A percentile compares a stretch with the other conserved stretches of the same genome.
Evolutionary conservation across 441 rosid species (phyloP).

Genomic region (Populus hybrid): DNA sequence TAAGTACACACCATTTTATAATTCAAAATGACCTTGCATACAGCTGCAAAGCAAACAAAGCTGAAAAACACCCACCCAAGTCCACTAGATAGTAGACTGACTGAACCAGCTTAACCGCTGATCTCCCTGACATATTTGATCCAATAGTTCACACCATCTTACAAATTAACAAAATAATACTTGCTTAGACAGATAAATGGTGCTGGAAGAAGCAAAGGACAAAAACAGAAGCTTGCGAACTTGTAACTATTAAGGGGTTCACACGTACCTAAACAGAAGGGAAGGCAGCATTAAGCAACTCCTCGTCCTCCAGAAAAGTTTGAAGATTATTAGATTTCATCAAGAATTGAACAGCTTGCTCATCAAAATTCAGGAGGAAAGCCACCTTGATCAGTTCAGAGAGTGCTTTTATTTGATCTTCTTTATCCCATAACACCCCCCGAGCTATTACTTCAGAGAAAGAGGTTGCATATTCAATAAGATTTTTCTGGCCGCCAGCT

Average conservation of each 20-base stretch:
- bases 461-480: conserved; percentile 46
- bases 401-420: conserved; percentile 42
- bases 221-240: background rate
- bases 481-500: conserved; percentile 31
- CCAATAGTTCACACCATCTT: background rate
- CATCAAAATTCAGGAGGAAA: conserved; percentile 52
- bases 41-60: background rate
- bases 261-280: conserved; percentile 23
- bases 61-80: no score
- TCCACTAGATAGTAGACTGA: background rate
- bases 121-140: background rate
- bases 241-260: background rate
- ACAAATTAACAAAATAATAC: background rate
- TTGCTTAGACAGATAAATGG: background rate
- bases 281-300: conserved; percentile 42
- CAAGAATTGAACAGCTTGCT: conserved; percentile 48
- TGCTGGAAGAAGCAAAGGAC: background rate
- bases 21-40: background rate
- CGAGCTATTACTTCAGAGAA: conserved; percentile 52
- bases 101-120: background rate
- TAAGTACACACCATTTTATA: background rate
- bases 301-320: conserved; percentile 52
- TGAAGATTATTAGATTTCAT: conserved; percentile 63
- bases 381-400: conserved; percentile 59
- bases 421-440: conserved; percentile 59